Evolutionary conservation across 306 rosid species (phyloP).

Genomic region (Rosa persica): DNA sequence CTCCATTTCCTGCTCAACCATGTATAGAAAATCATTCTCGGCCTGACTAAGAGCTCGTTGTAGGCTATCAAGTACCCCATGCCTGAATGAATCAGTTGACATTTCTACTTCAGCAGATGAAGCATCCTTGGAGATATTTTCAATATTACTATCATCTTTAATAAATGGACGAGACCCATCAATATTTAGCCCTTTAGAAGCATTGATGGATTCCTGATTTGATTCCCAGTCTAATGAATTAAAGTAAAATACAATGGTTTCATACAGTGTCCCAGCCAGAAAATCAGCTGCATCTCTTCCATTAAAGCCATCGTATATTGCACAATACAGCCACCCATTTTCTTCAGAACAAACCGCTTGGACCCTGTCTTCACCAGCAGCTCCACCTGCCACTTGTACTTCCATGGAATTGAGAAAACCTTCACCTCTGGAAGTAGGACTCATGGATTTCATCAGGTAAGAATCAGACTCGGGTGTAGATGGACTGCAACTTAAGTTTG

Average conservation of each 20-base stretch:
- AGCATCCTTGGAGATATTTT: constrained; percentile 28
- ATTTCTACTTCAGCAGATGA: constrained; percentile 26
- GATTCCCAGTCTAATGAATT: constrained; percentile 57
- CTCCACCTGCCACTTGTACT: constrained; percentile 98
- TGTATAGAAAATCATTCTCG: constrained; percentile 85
- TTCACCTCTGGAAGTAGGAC: constrained; percentile 65
- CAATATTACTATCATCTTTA: constrained; percentile 32
- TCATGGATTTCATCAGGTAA: constrained; percentile 45
- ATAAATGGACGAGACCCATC: constrained; percentile 38
- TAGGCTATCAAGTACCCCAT: constrained; percentile 71
- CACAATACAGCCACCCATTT: constrained; percentile 96
- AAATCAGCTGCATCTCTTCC: constrained; percentile 99
- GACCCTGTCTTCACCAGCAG: constrained; percentile 99
- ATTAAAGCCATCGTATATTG: constrained; percentile 94
- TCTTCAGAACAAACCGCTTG: constrained; percentile 99
- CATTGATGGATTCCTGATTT: constrained; percentile 37
- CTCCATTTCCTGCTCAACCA: constrained; percentile 99
- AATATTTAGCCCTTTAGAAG: constrained; percentile 28
- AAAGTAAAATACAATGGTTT: constrained; percentile 67
- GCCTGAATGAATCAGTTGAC: constrained; percentile 42
- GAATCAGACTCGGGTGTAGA: constrained; percentile 71
- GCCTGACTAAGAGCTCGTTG: constrained; percentile 68
- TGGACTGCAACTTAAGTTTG: constrained; percentile 86
- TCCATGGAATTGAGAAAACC: constrained; percentile 74
- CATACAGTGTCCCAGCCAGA: constrained; percentile 93